phyloP scores from a whole-genome alignment of 2,329 filamentous ascomycete species.

The Ambrosiella beaveri region DNA sequence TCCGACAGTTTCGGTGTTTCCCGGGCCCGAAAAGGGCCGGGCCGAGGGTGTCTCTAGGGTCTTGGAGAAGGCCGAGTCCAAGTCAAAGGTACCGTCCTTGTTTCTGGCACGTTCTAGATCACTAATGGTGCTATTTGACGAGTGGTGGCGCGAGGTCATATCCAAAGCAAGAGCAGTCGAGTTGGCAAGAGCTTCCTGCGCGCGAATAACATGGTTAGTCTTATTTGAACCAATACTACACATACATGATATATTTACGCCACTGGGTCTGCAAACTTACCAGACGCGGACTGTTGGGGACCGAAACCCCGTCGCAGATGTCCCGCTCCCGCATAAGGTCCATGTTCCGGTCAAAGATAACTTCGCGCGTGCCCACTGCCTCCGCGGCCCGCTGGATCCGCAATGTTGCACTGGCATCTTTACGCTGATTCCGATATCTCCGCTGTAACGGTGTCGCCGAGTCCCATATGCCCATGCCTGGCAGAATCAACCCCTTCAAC shows the following conservation, averaged over 20 bases:
- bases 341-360: slow-evolving; percentile 40
- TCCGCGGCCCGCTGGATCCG: slow-evolving; percentile 48
- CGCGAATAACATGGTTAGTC: no score
- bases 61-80: no score
- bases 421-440: slow-evolving; percentile 61
- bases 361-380: slow-evolving; percentile 45
- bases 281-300: slow-evolving; percentile 1
- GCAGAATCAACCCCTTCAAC: slow-evolving; percentile 57
- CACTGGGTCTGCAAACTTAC: background rate
- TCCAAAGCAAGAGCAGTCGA: no score
- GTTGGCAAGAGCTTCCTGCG: no score
- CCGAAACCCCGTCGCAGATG: slow-evolving; percentile 40
- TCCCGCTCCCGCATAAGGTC: slow-evolving; percentile 34
- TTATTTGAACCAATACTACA: no score
- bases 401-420: slow-evolving; percentile 52
- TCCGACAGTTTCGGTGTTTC: no score
- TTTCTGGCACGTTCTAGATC: no score
- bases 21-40: no score
- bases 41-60: no score
- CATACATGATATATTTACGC: background rate
- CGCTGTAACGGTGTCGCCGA: slow-evolving; percentile 58
- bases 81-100: no score
- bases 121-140: no score
- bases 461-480: slow-evolving; percentile 70
- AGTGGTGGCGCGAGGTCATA: no score